A percentile compares a stretch with the other conserved stretches of the same genome.
Evolutionary conservation across 305 asterid genomes (phyloP).

Genomic region (Fraxinus platypoda): DNA sequence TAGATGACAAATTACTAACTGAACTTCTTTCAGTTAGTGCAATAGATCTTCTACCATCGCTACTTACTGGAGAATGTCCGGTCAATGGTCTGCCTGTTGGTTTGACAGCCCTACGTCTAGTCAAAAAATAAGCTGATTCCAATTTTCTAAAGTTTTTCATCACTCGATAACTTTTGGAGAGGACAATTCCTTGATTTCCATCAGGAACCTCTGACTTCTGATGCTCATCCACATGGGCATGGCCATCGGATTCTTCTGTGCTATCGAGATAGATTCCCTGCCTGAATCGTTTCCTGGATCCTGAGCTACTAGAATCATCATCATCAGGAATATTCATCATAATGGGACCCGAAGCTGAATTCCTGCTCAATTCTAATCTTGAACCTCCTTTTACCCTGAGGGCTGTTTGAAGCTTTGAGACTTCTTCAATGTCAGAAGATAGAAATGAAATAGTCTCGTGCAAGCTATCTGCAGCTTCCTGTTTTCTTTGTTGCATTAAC

Average conservation of each 20-base stretch:
- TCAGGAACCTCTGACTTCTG: constrained; percentile 36
- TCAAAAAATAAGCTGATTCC: constrained; percentile 77
- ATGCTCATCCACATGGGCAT: constrained; percentile 30
- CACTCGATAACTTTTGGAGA: constrained; percentile 60
- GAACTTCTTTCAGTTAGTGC: constrained; percentile 70
- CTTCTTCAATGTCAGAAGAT: constrained; percentile 82
- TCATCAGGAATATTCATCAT: constrained; percentile 36
- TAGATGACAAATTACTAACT: constrained; percentile 58
- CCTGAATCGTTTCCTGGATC: constrained; percentile 70
- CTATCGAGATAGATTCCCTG: constrained; percentile 36
- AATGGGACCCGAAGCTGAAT: constrained; percentile 32
- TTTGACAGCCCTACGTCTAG: constrained; percentile 54
- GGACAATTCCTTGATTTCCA: constrained; percentile 40
- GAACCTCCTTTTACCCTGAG: constrained; percentile 48
- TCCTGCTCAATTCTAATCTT: constrained; percentile 36
- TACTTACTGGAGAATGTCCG: constrained; percentile 49
- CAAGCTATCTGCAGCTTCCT: constrained; percentile 62
- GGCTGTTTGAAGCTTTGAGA: constrained; percentile 53
- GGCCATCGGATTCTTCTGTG: constrained; percentile 38
- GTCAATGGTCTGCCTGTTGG: constrained; percentile 36
- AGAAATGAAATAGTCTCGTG: constrained; percentile 60
- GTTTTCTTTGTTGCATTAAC: constrained; percentile 69
- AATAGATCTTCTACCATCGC: constrained; percentile 54
- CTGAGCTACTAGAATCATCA: constrained; percentile 58
- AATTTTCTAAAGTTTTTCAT: constrained; percentile 78